phyloP scores from a whole-genome alignment of 2,329 filamentous ascomycete species.

The Hymenoscyphus fraxineus region DNA sequence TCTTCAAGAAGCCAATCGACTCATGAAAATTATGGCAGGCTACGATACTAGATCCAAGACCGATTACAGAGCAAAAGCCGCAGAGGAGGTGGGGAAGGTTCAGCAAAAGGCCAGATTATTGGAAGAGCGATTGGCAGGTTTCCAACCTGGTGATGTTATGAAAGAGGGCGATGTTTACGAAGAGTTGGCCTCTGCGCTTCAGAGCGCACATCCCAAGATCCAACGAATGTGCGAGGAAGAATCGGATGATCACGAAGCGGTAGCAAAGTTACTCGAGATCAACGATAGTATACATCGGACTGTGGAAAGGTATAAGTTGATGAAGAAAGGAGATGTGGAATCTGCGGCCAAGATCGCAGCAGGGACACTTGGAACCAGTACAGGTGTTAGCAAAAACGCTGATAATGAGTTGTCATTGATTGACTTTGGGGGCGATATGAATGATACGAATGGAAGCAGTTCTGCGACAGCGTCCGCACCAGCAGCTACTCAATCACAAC shows the following conservation, averaged over 20 bases:
- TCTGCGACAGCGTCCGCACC: conserved; percentile 41
- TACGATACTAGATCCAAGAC: conserved; percentile 95
- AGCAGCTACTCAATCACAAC: conserved; percentile 41
- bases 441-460: conserved; percentile 51
- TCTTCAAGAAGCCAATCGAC: conserved; percentile 89
- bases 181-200: conserved; percentile 83
- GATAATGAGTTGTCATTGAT: conserved; percentile 85
- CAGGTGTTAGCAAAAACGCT: conserved; percentile 60
- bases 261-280: conserved; percentile 91
- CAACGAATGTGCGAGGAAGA: conserved; percentile 99
- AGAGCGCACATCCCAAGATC: conserved; percentile 95
- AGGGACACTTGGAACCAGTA: conserved; percentile 68
- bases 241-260: conserved; percentile 92
- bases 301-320: conserved; percentile 88
- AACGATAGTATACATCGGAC: conserved; percentile 99
- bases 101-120: conserved; percentile 91
- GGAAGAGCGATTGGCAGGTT: conserved; percentile 86
- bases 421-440: conserved; percentile 70
- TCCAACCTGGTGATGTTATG: conserved; percentile 78
- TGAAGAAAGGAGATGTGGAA: conserved; percentile 92
- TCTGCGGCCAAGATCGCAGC: conserved; percentile 78
- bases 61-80: conserved; percentile 95
- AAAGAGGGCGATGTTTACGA: conserved; percentile 64
- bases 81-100: conserved; percentile 89
- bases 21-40: conserved; percentile 99